Evolutionary conservation across 768 basidiomycete genomes (phyloP).

Genomic region (Coprinopsis sp.): DNA sequence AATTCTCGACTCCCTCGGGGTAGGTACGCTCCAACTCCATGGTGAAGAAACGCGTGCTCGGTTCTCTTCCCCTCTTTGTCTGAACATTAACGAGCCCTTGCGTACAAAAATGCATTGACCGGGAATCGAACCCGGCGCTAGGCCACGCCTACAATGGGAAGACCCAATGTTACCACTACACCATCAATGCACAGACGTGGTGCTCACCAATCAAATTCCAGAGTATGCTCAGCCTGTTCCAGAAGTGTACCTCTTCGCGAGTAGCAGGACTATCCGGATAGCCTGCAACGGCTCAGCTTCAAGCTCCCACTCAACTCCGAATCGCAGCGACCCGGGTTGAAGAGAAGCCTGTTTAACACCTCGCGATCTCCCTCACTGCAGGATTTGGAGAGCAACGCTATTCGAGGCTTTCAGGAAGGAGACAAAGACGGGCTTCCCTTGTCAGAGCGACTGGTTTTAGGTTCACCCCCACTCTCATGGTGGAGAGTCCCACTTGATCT

Average conservation of each 20-base stretch:
- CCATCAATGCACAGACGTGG: conserved; percentile 58
- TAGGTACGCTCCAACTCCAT: no score
- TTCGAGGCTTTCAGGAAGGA: no score
- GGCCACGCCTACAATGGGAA: conserved; percentile 77
- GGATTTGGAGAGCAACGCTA: not conserved
- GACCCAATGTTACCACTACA: conserved; percentile 70
- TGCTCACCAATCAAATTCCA: no score
- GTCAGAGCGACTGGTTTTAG: not conserved
- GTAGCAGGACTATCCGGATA: not conserved
- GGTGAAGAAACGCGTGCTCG: no score
- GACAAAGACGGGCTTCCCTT: no score
- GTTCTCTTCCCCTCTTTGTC: conserved; percentile 7
- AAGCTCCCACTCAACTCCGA: not conserved
- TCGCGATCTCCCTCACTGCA: not conserved
- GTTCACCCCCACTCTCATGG: no score
- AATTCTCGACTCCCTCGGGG: no score
- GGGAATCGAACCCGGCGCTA: conserved; percentile 54
- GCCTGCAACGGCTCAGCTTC: not conserved
- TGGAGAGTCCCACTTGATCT: no score
- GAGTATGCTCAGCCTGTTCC: no score
- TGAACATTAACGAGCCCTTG: no score
- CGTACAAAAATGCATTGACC: conserved; percentile 35
- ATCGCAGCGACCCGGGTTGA: not conserved
- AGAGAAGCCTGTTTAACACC: not conserved
- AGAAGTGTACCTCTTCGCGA: no score